Percentiles rank a stretch among this genome's conserved stretches.
Conservation (phyloP, 2,329 filamentous ascomycete genomes). For the Monosporascus sp. region DNA sequence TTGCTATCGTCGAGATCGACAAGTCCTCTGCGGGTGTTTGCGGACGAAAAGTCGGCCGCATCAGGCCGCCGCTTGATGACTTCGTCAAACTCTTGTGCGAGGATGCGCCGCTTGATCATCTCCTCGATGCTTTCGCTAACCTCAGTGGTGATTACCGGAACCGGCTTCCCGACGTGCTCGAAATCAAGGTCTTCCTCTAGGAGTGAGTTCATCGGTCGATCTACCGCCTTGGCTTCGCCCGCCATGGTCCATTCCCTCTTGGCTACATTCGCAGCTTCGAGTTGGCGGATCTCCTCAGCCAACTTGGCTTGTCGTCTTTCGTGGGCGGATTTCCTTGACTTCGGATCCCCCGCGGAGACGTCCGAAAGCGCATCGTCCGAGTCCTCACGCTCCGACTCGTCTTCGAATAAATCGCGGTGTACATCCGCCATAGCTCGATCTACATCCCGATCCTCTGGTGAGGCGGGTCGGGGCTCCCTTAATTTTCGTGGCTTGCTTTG, state of each 20-base stretch:
- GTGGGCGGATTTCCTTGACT: conserved; percentile 74
- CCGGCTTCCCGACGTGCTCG: conserved; percentile 88
- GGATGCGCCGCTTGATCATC: conserved; percentile 87
- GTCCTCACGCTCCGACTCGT: conserved; percentile 59
- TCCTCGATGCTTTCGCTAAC: conserved; percentile 87
- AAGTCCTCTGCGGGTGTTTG: conserved; percentile 60
- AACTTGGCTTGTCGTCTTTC: conserved; percentile 83
- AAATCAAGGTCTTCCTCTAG: conserved; percentile 95
- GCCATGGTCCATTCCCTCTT: conserved; percentile 87
- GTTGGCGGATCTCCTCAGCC: conserved; percentile 80
- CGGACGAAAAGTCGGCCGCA: conserved; percentile 52
- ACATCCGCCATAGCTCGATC: conserved; percentile 82
- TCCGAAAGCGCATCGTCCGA: conserved; percentile 62
- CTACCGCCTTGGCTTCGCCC: conserved; percentile 77
- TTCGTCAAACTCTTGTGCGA: conserved; percentile 89
- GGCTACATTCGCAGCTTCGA: conserved; percentile 83
- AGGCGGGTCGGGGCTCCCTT: conserved; percentile 34
- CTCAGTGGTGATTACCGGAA: conserved; percentile 89
- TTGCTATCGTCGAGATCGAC: conserved; percentile 84
- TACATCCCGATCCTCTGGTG: conserved; percentile 59
- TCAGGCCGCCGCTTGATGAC: conserved; percentile 77
- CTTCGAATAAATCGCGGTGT: conserved; percentile 85
- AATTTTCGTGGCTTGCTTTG: conserved; percentile 40
- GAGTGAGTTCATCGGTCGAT: conserved; percentile 84
- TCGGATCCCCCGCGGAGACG: conserved; percentile 62